These are phyloP conservation scores for Scenedesmus sp. DNA, from an alignment of 163 green algal species.

Conservation along the genomic window DNA sequence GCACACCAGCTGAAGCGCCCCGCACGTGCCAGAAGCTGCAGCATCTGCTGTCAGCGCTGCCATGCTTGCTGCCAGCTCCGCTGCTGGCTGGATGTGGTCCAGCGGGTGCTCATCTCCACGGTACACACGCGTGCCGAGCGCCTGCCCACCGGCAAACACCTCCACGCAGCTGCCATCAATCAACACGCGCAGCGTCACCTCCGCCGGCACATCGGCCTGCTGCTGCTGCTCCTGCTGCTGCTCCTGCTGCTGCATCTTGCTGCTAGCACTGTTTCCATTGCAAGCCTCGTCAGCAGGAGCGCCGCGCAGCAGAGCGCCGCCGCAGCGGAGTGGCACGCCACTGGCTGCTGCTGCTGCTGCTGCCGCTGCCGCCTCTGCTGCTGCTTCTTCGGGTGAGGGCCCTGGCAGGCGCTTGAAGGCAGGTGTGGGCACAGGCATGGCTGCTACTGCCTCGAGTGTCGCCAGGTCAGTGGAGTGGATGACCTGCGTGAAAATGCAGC, in stretches of 20 bases:
- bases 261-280: not conserved
- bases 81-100: too few relatives aligned
- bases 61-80: not conserved
- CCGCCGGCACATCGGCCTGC: not conserved
- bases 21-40: not conserved
- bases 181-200: constrained; percentile 81
- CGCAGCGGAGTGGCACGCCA: constrained; percentile 55
- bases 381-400: constrained; percentile 1
- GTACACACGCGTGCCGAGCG: constrained; percentile 88
- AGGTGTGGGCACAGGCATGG: not conserved
- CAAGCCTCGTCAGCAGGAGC: constrained; percentile 56
- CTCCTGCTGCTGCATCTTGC: not conserved
- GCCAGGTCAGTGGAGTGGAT: constrained; percentile 37
- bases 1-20: constrained; percentile 23
- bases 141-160: constrained; percentile 81
- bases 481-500: constrained; percentile 8
- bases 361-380: not conserved
- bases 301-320: constrained; percentile 70
- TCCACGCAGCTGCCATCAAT: constrained; percentile 86
- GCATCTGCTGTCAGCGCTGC: not conserved
- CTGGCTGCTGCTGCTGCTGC: constrained; percentile 8
- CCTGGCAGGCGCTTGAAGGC: constrained; percentile 4
- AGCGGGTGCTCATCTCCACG: constrained; percentile 61
- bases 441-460: not conserved
- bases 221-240: not conserved